These are phyloP conservation scores for Leishmania gerbilli DNA, from an alignment of 208 protist species.

Conservation along the genomic window DNA sequence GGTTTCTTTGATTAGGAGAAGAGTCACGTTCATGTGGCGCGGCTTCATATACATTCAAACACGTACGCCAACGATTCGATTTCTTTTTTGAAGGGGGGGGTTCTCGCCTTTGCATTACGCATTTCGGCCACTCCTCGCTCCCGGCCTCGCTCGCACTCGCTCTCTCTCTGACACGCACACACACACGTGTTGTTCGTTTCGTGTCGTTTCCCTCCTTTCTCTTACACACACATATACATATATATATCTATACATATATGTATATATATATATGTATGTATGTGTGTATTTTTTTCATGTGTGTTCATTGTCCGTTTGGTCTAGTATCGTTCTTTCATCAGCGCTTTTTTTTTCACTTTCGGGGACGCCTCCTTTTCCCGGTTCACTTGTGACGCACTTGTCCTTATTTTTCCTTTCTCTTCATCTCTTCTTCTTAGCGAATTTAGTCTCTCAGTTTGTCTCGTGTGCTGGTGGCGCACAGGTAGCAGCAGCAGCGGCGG, in stretches of 20 bases:
- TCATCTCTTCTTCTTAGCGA: neutral
- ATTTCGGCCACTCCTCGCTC: neutral
- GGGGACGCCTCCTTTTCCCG: no score
- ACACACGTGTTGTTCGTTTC: no score
- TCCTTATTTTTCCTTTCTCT: neutral
- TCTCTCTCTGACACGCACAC: no score
- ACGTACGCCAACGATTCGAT: neutral
- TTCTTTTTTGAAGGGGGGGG: neutral
- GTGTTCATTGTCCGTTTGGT: neutral
- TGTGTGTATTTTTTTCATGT: neutral
- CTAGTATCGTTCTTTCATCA: no score
- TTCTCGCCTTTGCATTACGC: neutral
- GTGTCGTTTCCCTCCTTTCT: no score
- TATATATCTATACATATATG: no score
- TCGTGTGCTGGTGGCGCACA: neutral
- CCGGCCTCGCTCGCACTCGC: neutral
- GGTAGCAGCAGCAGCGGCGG: neutral
- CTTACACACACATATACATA: no score
- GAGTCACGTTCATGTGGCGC: neutral
- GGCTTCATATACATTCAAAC: neutral
- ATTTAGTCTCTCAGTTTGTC: neutral
- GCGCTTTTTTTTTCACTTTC: no score
- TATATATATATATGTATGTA: no score
- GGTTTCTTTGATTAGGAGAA: neutral
- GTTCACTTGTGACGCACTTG: neutral